A percentile compares a stretch with the other conserved stretches of the same genome.
phyloP scores from a whole-genome alignment of 176 grass and related monocot genomes.

The Triticum aestivum region IWGSC_CS_RefSeq_v2.1 NC_057802.1:91085986-91086485 shows the following conservation, averaged over 20 bases:
- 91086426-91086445: too few species aligned
- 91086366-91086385: neutral
- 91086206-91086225: neutral
- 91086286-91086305: too few species aligned
- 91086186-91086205: too few species aligned
- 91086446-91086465: too few species aligned
- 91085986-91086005: conserved; percentile 97
- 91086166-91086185: conserved; percentile 46
- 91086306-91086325: neutral
- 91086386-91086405: neutral
- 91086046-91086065: conserved; percentile 86
- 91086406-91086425: neutral
- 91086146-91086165: conserved; percentile 81
- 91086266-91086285: conserved; percentile 8
- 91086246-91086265: too few species aligned
- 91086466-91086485: too few species aligned
- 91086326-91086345: neutral
- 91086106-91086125: conserved; percentile 81
- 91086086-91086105: conserved; percentile 82
- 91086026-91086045: conserved; percentile 96
- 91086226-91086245: neutral
- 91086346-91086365: neutral
- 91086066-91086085: conserved; percentile 97
- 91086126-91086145: conserved; percentile 65
- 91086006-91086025: conserved; percentile 75